Evolutionary conservation across 2,329 filamentous ascomycete genomes (phyloP).

Genomic region (Dothidotthia symphoricarpi): DNA sequence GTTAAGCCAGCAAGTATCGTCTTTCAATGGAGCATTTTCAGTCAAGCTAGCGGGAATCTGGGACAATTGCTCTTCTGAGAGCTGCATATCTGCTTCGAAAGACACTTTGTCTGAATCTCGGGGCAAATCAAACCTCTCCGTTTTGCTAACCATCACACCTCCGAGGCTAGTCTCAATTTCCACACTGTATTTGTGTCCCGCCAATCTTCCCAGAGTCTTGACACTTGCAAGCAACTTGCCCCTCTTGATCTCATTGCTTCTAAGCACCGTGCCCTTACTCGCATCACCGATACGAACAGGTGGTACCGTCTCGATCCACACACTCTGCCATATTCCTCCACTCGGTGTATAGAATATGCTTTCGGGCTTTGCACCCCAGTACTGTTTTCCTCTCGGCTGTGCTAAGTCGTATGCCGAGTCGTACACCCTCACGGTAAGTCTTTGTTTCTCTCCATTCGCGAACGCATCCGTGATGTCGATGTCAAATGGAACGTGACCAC

Average conservation of each 20-base stretch:
- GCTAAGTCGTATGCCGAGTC: slow-evolving; percentile 65
- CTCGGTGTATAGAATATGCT: slow-evolving; percentile 61
- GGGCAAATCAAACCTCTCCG: slow-evolving; percentile 46
- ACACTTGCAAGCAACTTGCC: slow-evolving; percentile 55
- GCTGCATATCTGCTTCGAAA: slow-evolving; percentile 51
- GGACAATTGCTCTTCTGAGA: slow-evolving; percentile 46
- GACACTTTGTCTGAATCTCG: slow-evolving; percentile 51
- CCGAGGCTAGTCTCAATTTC: slow-evolving; percentile 56
- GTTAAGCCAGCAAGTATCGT: slow-evolving; percentile 50
- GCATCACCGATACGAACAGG: slow-evolving; percentile 54
- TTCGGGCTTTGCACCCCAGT: slow-evolving; percentile 61
- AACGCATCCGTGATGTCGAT: slow-evolving; percentile 57
- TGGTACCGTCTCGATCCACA: slow-evolving; percentile 59
- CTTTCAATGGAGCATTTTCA: slow-evolving; percentile 37
- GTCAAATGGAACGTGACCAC: slow-evolving; percentile 59
- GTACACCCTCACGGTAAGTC: slow-evolving; percentile 57
- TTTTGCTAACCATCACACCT: slow-evolving; percentile 50
- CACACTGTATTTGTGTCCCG: slow-evolving; percentile 50
- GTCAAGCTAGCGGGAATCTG: slow-evolving; percentile 40
- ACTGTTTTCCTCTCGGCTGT: slow-evolving; percentile 67
- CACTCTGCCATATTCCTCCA: slow-evolving; percentile 59
- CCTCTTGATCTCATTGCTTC: slow-evolving; percentile 54
- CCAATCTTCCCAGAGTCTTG: slow-evolving; percentile 51
- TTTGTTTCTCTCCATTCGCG: slow-evolving; percentile 12
- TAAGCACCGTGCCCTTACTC: slow-evolving; percentile 58